Conservation (phyloP, 768 basidiomycete genomes). For the Podaxis rugospora region DNA sequence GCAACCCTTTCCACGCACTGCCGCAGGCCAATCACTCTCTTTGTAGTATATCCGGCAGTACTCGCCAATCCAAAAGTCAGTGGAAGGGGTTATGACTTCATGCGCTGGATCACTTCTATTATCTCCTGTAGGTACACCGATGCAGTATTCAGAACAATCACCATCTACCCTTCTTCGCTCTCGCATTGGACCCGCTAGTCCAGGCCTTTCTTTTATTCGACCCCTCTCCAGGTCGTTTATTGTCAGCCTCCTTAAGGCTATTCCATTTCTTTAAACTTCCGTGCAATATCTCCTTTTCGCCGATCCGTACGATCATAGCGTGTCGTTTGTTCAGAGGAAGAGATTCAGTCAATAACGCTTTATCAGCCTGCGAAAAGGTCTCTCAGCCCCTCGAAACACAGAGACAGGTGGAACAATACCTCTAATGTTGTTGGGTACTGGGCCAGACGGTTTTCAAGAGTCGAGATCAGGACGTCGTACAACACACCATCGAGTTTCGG, state of each 20-base stretch:
- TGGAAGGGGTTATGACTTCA: no score
- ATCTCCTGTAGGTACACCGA: constrained; percentile 8
- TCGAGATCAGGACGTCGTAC: constrained; percentile 41
- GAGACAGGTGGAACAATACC: constrained; percentile 33
- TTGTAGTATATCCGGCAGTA: no score
- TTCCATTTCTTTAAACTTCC: constrained; percentile 21
- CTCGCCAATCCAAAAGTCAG: no score
- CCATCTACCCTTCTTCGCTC: constrained; percentile 8
- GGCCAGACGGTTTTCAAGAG: constrained; percentile 45
- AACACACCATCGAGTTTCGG: constrained; percentile 49
- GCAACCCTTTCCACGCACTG: no score
- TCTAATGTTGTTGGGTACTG: constrained; percentile 58
- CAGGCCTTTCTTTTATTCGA: constrained; percentile 11
- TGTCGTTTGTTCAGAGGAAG: constrained; percentile 45
- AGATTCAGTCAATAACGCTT: constrained; percentile 36
- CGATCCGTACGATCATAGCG: constrained; percentile 70
- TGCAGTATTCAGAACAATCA: constrained; percentile 3
- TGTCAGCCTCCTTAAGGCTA: not conserved
- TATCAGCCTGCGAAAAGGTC: constrained; percentile 35
- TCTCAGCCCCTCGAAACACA: not conserved
- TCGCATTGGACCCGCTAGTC: constrained; percentile 1
- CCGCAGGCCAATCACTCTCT: not conserved
- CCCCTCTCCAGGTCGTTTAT: not conserved
- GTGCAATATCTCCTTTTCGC: constrained; percentile 70
- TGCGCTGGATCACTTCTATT: no score